Percentiles rank a stretch among this genome's conserved stretches.
These are phyloP conservation scores for Senecio squalidus DNA, from an alignment of 140 eudicot species.

Conservation along the genomic window DNA sequence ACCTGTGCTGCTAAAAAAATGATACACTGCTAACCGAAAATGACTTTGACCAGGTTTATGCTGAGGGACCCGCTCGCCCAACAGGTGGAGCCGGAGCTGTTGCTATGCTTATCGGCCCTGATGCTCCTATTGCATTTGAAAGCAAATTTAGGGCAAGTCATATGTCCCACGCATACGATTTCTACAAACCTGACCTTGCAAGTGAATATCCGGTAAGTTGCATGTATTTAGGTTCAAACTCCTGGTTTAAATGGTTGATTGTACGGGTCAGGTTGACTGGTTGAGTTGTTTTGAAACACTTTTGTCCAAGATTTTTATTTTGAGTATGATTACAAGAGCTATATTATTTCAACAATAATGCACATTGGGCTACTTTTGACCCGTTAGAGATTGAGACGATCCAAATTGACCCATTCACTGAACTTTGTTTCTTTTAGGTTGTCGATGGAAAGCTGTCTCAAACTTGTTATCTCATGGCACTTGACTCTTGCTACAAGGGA, in stretches of 20 bases:
- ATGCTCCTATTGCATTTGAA: slow-evolving; percentile 93
- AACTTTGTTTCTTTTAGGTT: slow-evolving; percentile 45
- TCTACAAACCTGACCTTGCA: slow-evolving; percentile 92
- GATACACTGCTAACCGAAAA: slow-evolving; percentile 21
- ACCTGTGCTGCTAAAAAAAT: background rate
- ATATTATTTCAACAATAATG: no score
- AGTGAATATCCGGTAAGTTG: slow-evolving; percentile 91
- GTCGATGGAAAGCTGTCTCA: slow-evolving; percentile 98
- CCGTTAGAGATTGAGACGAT: background rate
- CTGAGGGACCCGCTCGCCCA: slow-evolving; percentile 98
- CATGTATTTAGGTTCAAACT: background rate
- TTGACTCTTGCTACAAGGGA: slow-evolving; percentile 83
- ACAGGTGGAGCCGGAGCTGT: slow-evolving; percentile 99
- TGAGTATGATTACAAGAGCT: no score
- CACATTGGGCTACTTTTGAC: background rate
- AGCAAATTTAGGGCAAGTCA: slow-evolving; percentile 95
- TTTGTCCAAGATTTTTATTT: background rate
- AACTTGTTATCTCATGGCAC: slow-evolving; percentile 97
- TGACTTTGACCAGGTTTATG: slow-evolving; percentile 65
- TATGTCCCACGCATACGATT: slow-evolving; percentile 91
- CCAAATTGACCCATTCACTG: background rate
- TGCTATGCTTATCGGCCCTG: slow-evolving; percentile 96
- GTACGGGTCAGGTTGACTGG: background rate
- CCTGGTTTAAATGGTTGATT: background rate
- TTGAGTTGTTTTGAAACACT: background rate